These are phyloP conservation scores for Emericellopsis terricola DNA, from an alignment of 495 filamentous ascomycete genomes.

Conservation along the genomic window DNA sequence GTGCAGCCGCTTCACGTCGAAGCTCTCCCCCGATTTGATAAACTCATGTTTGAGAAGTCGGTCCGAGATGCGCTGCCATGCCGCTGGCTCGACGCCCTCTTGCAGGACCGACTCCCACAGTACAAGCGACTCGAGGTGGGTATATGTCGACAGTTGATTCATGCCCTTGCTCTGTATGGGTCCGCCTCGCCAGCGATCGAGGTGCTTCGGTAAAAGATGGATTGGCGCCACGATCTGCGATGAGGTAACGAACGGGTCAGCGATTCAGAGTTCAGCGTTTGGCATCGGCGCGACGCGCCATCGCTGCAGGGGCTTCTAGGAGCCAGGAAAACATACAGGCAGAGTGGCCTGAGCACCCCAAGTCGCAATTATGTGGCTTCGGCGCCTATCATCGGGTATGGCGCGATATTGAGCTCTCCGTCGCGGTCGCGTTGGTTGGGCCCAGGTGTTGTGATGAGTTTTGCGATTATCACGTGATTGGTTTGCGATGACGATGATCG, in stretches of 20 bases:
- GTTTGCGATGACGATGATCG: no score
- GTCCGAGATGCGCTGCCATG: constrained; percentile 58
- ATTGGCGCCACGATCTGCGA: constrained; percentile 32
- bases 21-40: constrained; percentile 46
- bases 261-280: no score
- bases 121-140: constrained; percentile 73
- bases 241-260: no score
- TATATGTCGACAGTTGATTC: constrained; percentile 45
- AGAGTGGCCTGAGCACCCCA: background rate
- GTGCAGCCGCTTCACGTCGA: constrained; percentile 53
- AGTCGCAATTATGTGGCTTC: background rate
- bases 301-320: no score
- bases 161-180: constrained; percentile 24
- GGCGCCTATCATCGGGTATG: background rate
- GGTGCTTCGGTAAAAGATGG: constrained; percentile 29
- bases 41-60: constrained; percentile 50
- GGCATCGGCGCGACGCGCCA: no score
- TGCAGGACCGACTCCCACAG: constrained; percentile 70
- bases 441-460: background rate
- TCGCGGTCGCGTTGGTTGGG: background rate
- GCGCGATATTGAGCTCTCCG: background rate
- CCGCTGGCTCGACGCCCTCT: constrained; percentile 41
- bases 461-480: background rate
- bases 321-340: background rate
- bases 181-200: constrained; percentile 37